Conservation (phyloP, 768 basidiomycete species). For the Auriscalpium orientale region DNA sequence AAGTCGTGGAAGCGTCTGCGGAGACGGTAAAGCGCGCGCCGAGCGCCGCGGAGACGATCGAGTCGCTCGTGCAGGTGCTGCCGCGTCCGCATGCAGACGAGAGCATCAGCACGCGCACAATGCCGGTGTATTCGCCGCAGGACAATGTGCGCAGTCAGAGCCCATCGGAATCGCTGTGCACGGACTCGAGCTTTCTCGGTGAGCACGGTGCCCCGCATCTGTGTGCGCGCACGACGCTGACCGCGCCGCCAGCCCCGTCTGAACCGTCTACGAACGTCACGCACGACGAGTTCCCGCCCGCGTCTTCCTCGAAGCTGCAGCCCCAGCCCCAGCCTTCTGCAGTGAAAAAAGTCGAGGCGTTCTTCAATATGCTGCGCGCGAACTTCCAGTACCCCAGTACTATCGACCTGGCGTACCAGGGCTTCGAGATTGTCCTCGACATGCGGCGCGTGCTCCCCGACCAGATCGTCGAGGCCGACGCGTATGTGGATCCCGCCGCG, state of each 20-base stretch:
- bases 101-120: not conserved
- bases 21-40: not conserved
- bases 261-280: not conserved
- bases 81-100: not conserved
- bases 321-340: slow-evolving; percentile 2
- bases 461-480: not conserved
- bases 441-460: not conserved
- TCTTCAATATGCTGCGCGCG: slow-evolving; percentile 4
- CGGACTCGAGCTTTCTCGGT: not conserved
- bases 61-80: not conserved
- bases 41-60: not conserved
- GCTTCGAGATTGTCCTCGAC: slow-evolving; percentile 7
- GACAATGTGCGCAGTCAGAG: not conserved
- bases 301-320: not conserved
- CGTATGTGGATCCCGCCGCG: not conserved
- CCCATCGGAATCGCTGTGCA: not conserved
- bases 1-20: not conserved
- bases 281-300: not conserved
- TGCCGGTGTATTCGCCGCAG: not conserved
- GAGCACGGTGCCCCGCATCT: not conserved
- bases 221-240: not conserved
- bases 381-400: slow-evolving; percentile 3
- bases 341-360: not conserved
- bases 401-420: slow-evolving; percentile 5
- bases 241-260: not conserved